phyloP scores from a whole-genome alignment of 805 yeast genomes.

The Tetrapisispora arboricola region DNA sequence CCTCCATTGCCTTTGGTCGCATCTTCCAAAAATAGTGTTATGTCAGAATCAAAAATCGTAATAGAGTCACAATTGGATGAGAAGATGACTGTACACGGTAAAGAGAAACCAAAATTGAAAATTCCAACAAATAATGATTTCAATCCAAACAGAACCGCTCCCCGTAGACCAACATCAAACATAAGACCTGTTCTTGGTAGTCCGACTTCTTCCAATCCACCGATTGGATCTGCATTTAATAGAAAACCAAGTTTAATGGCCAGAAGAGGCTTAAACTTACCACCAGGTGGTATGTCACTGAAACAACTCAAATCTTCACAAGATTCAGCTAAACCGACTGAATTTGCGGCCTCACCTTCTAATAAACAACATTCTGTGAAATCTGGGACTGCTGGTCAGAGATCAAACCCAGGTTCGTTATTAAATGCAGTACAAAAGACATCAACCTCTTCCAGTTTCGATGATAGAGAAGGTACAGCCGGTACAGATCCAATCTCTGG shows the following conservation, averaged over 20 bases:
- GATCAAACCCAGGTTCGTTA: conserved; percentile 25
- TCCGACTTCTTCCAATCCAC: conserved; percentile 27
- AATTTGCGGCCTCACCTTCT: conserved; percentile 22
- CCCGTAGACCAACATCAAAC: conserved; percentile 16
- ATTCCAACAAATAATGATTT: conserved; percentile 6
- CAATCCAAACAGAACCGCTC: conserved; percentile 23
- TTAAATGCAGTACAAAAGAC: conserved; percentile 25
- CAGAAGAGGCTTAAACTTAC: conserved; percentile 76
- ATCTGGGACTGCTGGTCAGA: conserved; percentile 12
- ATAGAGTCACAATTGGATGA: too few relatives aligned
- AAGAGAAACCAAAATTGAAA: background rate
- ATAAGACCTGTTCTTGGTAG: conserved; percentile 7
- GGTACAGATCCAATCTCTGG: conserved; percentile 18
- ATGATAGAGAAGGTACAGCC: conserved; percentile 20
- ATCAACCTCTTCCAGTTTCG: conserved; percentile 24
- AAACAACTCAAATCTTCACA: conserved; percentile 14
- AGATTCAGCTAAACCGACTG: conserved; percentile 14
- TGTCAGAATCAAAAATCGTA: too few relatives aligned
- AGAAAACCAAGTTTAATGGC: conserved; percentile 63
- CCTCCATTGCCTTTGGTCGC: conserved; percentile 27
- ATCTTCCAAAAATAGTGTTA: background rate
- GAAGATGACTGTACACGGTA: background rate
- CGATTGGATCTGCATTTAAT: background rate
- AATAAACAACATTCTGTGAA: conserved; percentile 11
- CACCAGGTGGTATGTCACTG: conserved; percentile 28